phyloP scores from a whole-genome alignment of 495 filamentous ascomycete species.

The Neurospora sublineolata region DNA sequence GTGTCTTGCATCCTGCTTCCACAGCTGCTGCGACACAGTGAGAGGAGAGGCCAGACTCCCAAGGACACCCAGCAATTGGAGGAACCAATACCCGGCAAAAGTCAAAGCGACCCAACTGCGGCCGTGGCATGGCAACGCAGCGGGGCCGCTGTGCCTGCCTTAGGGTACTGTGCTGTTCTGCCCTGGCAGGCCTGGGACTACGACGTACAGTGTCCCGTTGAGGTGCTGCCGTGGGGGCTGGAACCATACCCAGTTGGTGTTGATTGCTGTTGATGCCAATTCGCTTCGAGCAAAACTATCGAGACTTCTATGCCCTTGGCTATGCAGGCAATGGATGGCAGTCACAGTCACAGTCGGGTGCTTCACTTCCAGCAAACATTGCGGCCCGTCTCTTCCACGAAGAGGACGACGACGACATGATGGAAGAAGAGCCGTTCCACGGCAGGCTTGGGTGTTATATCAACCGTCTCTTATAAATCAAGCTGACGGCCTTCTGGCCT shows the following conservation, averaged over 20 bases:
- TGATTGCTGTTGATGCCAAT: background rate
- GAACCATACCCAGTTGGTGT: background rate
- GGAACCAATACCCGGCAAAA: background rate
- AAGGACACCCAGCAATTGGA: background rate
- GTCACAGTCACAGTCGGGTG: background rate
- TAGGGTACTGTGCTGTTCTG: background rate
- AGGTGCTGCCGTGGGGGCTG: background rate
- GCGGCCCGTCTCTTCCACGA: background rate
- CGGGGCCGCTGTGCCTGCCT: background rate
- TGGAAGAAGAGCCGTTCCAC: background rate
- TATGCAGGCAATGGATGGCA: background rate
- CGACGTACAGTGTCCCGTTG: background rate
- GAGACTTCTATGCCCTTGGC: background rate
- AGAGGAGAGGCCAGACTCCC: background rate
- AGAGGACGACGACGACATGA: background rate
- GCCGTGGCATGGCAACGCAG: background rate
- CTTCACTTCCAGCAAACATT: background rate
- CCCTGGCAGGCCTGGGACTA: background rate
- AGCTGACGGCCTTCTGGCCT: background rate
- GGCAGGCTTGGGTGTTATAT: background rate
- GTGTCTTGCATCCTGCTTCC: background rate
- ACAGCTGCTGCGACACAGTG: background rate
- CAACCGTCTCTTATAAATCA: background rate
- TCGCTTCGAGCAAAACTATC: background rate
- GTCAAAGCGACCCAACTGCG: background rate